phyloP scores from a whole-genome alignment of 345 rosid species.

The Laguncularia racemosa region DNA sequence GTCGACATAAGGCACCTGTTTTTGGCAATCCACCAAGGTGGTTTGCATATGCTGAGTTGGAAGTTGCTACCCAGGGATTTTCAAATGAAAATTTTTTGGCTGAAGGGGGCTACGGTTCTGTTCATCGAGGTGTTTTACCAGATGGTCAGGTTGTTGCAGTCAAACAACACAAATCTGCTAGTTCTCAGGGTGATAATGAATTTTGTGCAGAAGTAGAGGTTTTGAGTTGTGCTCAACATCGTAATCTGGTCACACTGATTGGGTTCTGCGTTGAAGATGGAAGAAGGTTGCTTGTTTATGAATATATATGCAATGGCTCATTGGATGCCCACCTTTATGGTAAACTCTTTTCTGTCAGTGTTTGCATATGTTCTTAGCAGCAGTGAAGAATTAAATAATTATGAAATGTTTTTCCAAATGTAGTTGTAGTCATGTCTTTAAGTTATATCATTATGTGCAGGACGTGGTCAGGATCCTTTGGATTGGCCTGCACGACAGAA shows the following conservation, averaged over 20 bases:
- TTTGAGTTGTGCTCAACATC: conserved; percentile 95
- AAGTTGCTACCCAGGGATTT: conserved; percentile 78
- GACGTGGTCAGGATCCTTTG: conserved; percentile 42
- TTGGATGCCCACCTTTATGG: conserved; percentile 94
- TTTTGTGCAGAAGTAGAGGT: conserved; percentile 99
- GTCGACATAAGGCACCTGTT: conserved; percentile 87
- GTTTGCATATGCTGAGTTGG: conserved; percentile 78
- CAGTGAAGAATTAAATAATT: conserved; percentile 1
- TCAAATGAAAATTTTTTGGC: conserved; percentile 85
- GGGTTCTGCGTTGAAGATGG: conserved; percentile 88
- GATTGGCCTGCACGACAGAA: conserved; percentile 90
- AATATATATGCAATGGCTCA: conserved; percentile 90
- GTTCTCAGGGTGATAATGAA: conserved; percentile 91
- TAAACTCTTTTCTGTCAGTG: conserved; percentile 18
- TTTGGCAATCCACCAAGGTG: conserved; percentile 97
- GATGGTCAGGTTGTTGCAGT: conserved; percentile 91
- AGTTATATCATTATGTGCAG: conserved; percentile 18
- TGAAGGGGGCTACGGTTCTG: conserved; percentile 98
- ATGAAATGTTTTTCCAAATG: neutral
- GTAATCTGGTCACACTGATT: conserved; percentile 89
- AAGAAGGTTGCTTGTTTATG: conserved; percentile 85
- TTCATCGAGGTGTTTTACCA: conserved; percentile 72
- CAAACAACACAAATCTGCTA: conserved; percentile 89
- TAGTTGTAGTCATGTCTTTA: no score
- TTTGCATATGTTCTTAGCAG: neutral